Percentiles rank a stretch among this genome's conserved stretches.
Evolutionary conservation across 2,329 filamentous ascomycete species (phyloP).

Genomic region (Coccinonectria pachysandricola): DNA sequence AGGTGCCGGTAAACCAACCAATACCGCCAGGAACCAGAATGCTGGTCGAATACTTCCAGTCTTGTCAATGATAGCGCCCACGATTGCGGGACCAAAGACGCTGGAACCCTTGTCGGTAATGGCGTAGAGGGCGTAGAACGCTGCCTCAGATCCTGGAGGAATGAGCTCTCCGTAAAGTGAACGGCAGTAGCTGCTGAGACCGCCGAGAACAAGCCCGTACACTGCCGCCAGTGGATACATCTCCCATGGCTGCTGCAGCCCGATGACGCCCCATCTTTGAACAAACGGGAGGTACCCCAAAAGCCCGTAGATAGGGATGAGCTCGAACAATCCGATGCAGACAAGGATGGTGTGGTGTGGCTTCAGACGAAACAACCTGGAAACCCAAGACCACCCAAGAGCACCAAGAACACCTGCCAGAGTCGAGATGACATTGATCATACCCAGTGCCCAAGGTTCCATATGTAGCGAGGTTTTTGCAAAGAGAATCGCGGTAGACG

Average conservation of each 20-base stretch:
- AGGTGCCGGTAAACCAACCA: constrained; percentile 79
- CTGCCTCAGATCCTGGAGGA: constrained; percentile 85
- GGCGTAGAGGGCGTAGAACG: constrained; percentile 92
- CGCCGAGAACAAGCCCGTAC: constrained; percentile 91
- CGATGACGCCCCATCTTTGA: constrained; percentile 61
- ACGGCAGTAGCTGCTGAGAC: constrained; percentile 82
- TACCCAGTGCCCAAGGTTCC: constrained; percentile 73
- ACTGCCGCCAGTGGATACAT: constrained; percentile 89
- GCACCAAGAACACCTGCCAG: constrained; percentile 75
- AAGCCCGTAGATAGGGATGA: constrained; percentile 87
- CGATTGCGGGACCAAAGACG: constrained; percentile 87
- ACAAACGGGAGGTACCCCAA: constrained; percentile 79
- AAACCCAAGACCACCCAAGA: constrained; percentile 78
- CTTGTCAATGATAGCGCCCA: constrained; percentile 81
- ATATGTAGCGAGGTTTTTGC: constrained; percentile 90
- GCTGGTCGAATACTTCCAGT: constrained; percentile 74
- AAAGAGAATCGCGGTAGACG: constrained; percentile 88
- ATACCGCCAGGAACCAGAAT: constrained; percentile 79
- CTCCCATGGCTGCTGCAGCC: constrained; percentile 90
- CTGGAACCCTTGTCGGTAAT: constrained; percentile 96
- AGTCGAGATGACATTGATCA: constrained; percentile 92
- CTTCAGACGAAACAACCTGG: constrained; percentile 54
- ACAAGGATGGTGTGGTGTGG: constrained; percentile 83
- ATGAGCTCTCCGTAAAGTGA: constrained; percentile 90
- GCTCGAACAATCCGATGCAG: constrained; percentile 83